Conservation (phyloP, 2,329 filamentous ascomycete species). For the Neoascochyta sp. region DNA sequence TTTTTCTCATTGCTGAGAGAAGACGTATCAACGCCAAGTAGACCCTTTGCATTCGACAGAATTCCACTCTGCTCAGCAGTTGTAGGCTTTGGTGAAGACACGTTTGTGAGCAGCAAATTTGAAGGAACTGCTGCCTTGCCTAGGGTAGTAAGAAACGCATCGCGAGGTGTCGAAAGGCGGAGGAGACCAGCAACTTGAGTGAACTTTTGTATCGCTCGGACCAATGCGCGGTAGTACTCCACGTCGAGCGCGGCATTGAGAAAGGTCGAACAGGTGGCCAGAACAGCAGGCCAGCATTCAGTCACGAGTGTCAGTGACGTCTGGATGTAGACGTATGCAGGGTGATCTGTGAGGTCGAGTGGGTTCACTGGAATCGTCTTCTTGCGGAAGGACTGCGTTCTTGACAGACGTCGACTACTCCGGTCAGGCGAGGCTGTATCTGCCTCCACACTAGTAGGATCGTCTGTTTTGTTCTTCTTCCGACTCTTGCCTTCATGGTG, state of each 20-base stretch:
- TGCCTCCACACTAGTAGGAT: slow-evolving; percentile 17
- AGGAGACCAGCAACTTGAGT: slow-evolving; percentile 90
- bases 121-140: slow-evolving; percentile 90
- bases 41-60: slow-evolving; percentile 66
- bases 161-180: slow-evolving; percentile 77
- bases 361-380: slow-evolving; percentile 83
- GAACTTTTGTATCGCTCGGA: slow-evolving; percentile 90
- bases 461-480: slow-evolving; percentile 42
- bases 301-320: slow-evolving; percentile 80
- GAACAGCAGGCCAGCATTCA: slow-evolving; percentile 89
- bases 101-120: slow-evolving; percentile 53
- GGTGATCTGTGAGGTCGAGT: slow-evolving; percentile 68
- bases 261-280: slow-evolving; percentile 94
- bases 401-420: slow-evolving; percentile 45
- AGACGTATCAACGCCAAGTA: slow-evolving; percentile 68
- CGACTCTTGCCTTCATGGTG: slow-evolving; percentile 59
- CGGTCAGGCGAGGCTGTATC: slow-evolving; percentile 24
- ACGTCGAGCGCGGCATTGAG: slow-evolving; percentile 87
- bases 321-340: slow-evolving; percentile 66
- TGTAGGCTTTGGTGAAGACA: slow-evolving; percentile 37
- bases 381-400: slow-evolving; percentile 66
- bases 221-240: slow-evolving; percentile 88
- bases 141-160: slow-evolving; percentile 90
- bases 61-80: slow-evolving; percentile 55
- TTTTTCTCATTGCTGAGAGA: slow-evolving; percentile 54